Conservation (phyloP, 2,329 filamentous ascomycete species). For the Epichloe bromicola region DNA sequence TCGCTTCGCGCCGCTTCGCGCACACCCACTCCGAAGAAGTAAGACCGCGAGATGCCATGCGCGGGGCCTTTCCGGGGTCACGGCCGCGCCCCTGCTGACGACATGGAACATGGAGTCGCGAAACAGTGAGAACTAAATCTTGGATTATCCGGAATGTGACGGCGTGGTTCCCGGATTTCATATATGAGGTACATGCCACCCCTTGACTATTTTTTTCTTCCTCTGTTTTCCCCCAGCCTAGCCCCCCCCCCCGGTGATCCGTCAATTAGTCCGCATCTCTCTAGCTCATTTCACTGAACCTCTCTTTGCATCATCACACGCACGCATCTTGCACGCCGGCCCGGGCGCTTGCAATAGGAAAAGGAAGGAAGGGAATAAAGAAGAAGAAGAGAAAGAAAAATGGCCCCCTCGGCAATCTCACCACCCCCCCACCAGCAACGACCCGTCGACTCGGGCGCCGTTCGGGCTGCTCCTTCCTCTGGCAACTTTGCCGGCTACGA, state of each 20-base stretch:
- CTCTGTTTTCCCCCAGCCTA: too few relatives aligned
- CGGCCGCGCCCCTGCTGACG: not conserved
- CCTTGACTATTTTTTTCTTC: too few relatives aligned
- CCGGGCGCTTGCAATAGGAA: not conserved
- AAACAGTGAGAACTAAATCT: too few relatives aligned
- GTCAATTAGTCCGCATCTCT: too few relatives aligned
- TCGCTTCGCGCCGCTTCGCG: too few relatives aligned
- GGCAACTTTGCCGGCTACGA: slow-evolving; percentile 70
- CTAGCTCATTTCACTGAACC: too few relatives aligned
- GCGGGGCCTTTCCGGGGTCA: slow-evolving; percentile 11
- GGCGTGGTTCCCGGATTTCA: not conserved
- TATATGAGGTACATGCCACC: not conserved
- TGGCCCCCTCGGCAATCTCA: slow-evolving; percentile 48
- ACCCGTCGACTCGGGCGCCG: slow-evolving; percentile 26
- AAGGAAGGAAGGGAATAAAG: not conserved
- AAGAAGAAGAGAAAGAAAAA: slow-evolving; percentile 13
- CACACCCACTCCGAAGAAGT: too few relatives aligned
- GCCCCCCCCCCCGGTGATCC: too few relatives aligned
- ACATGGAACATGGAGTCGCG: too few relatives aligned
- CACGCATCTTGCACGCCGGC: too few relatives aligned
- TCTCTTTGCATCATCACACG: too few relatives aligned
- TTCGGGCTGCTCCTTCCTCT: slow-evolving; percentile 23
- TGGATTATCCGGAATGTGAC: too few relatives aligned
- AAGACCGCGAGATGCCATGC: slow-evolving; percentile 11
- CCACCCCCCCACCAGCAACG: slow-evolving; percentile 28